phyloP scores from a whole-genome alignment of 2,329 filamentous ascomycete genomes.

The Daldinia eschscholtzii region DNA sequence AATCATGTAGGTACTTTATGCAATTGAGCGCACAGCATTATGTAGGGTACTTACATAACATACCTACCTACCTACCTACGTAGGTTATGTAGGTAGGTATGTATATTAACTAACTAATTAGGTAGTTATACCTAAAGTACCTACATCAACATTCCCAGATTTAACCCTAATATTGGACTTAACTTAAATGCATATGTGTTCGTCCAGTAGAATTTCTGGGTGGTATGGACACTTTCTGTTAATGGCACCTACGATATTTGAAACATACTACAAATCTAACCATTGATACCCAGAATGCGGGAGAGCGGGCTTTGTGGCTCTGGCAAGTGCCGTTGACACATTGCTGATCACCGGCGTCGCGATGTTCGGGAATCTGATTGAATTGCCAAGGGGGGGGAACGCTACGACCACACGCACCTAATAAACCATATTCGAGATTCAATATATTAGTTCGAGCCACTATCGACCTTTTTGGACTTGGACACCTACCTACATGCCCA shows the following conservation, averaged over 20 bases:
- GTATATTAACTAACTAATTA: too few relatives aligned
- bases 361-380: conserved; percentile 42
- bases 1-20: background rate
- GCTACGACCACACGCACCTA: conserved; percentile 27
- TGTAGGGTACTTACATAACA: background rate
- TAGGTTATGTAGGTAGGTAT: background rate
- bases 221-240: background rate
- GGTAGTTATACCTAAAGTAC: too few relatives aligned
- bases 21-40: background rate
- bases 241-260: conserved; percentile 19
- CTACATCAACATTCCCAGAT: too few relatives aligned
- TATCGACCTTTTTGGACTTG: conserved; percentile 20
- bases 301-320: conserved; percentile 35
- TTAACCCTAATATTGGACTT: too few relatives aligned
- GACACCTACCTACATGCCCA: conserved; percentile 1
- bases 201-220: background rate
- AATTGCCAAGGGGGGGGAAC: conserved; percentile 7
- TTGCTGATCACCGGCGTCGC: conserved; percentile 44
- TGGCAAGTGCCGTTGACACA: conserved; percentile 46
- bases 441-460: conserved; percentile 31
- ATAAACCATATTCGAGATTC: conserved; percentile 23
- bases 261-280: conserved; percentile 33
- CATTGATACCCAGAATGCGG: conserved; percentile 36
- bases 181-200: too few relatives aligned
- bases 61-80: too few relatives aligned